phyloP scores from a whole-genome alignment of 1,284 basidiomycete genomes.

The Ustilago shanxiensis region DNA sequence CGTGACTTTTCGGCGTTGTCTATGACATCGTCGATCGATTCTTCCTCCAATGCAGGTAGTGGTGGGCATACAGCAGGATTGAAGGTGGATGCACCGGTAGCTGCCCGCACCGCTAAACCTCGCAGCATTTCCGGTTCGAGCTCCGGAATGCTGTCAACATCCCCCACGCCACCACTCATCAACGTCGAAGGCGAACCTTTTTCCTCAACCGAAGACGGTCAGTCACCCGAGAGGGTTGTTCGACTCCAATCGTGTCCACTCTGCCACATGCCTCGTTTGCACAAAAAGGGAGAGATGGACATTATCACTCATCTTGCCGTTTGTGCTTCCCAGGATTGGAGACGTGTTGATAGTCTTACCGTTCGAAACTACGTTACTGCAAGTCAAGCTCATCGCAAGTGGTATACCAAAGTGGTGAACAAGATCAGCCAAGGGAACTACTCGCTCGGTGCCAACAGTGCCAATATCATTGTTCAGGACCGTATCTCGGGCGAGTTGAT shows the following conservation, averaged over 20 bases:
- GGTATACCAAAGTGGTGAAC: conserved; percentile 87
- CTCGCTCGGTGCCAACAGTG: conserved; percentile 88
- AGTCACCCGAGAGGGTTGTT: conserved; percentile 81
- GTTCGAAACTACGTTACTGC: conserved; percentile 97
- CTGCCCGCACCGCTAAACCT: neutral
- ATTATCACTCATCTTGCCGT: conserved; percentile 89
- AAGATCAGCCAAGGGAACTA: conserved; percentile 84
- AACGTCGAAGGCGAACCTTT: conserved; percentile 26
- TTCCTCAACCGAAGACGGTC: conserved; percentile 15
- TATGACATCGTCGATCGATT: conserved; percentile 35
- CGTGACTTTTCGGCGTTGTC: conserved; percentile 46
- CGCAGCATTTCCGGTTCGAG: conserved; percentile 22
- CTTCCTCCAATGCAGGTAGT: conserved; percentile 13
- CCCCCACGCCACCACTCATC: conserved; percentile 33
- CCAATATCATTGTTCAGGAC: conserved; percentile 81
- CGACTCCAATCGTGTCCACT: conserved; percentile 94
- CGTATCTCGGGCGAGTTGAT: conserved; percentile 87
- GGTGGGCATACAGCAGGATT: neutral
- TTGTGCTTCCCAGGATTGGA: conserved; percentile 91
- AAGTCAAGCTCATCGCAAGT: conserved; percentile 94
- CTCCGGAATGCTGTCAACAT: conserved; percentile 30
- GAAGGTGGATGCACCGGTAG: neutral
- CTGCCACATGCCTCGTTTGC: conserved; percentile 87
- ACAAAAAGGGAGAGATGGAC: conserved; percentile 88
- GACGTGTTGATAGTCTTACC: conserved; percentile 77